Percentiles rank a stretch among this genome's conserved stretches.
phyloP scores from a whole-genome alignment of 2,329 filamentous ascomycete genomes.

The Botrytis elliptica region DNA sequence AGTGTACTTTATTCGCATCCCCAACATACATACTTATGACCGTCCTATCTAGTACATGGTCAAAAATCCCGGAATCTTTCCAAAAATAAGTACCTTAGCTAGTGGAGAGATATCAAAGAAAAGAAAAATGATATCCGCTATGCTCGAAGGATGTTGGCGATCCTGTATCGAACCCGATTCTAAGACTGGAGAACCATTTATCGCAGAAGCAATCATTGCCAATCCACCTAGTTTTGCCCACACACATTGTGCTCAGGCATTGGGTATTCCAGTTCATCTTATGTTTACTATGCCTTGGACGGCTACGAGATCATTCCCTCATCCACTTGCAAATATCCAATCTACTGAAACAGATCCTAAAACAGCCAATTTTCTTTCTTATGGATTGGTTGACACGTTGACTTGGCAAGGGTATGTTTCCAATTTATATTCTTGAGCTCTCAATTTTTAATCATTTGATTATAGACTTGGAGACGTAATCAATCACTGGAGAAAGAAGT shows the following conservation, averaged over 20 bases:
- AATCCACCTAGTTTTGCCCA: slow-evolving; percentile 77
- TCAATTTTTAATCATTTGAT: neutral
- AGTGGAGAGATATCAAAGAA: slow-evolving; percentile 72
- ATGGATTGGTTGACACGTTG: slow-evolving; percentile 76
- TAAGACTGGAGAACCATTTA: slow-evolving; percentile 43
- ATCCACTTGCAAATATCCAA: slow-evolving; percentile 70
- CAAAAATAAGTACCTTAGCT: slow-evolving; percentile 69
- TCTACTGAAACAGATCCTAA: slow-evolving; percentile 63
- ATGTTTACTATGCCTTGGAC: slow-evolving; percentile 61
- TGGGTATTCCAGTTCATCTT: slow-evolving; percentile 10
- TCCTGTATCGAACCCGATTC: slow-evolving; percentile 65
- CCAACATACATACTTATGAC: neutral
- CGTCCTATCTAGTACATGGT: slow-evolving; percentile 48
- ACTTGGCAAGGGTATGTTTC: slow-evolving; percentile 66
- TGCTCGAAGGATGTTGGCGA: slow-evolving; percentile 77
- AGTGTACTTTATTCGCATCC: neutral
- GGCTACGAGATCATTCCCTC: slow-evolving; percentile 70
- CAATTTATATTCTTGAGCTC: neutral
- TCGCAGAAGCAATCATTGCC: slow-evolving; percentile 74
- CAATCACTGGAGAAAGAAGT: slow-evolving; percentile 68
- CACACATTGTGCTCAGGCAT: slow-evolving; percentile 6
- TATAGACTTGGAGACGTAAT: slow-evolving; percentile 65
- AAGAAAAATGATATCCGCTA: slow-evolving; percentile 70
- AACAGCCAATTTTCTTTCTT: slow-evolving; percentile 76
- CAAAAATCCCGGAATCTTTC: slow-evolving; percentile 80